Conservation (phyloP, 352 stramenopile genomes). For the Phytophthora pini region DNA sequence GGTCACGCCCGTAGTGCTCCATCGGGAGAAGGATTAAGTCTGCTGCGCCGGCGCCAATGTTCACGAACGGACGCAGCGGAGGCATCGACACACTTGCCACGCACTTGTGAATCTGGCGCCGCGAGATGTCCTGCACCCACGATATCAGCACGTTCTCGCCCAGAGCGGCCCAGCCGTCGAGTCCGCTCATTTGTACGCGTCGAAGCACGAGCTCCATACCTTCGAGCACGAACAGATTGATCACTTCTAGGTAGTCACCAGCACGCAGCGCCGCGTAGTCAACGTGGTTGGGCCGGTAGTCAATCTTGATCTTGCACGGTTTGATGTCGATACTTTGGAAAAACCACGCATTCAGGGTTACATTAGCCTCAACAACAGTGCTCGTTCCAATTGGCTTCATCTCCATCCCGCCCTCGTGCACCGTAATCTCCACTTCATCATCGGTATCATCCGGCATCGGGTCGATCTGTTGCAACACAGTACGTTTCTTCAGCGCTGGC, state of each 20-base stretch:
- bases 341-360: constrained; percentile 73
- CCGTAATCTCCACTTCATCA: constrained; percentile 36
- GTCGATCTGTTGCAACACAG: constrained; percentile 15
- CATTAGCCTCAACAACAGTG: constrained; percentile 40
- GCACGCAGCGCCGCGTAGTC: constrained; percentile 84
- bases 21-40: constrained; percentile 89
- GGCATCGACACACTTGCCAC: constrained; percentile 89
- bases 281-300: constrained; percentile 89
- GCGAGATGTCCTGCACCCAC: constrained; percentile 90
- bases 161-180: constrained; percentile 79
- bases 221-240: constrained; percentile 90
- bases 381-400: constrained; percentile 44
- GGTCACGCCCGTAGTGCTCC: constrained; percentile 86
- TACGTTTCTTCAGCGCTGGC: constrained; percentile 14
- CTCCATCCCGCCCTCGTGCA: constrained; percentile 56
- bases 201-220: constrained; percentile 89
- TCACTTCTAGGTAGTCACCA: constrained; percentile 89
- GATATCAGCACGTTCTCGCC: constrained; percentile 82
- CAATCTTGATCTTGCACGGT: constrained; percentile 92
- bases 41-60: constrained; percentile 85
- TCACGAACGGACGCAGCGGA: constrained; percentile 83
- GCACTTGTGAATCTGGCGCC: constrained; percentile 90
- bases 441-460: constrained; percentile 40
- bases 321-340: constrained; percentile 90
- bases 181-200: constrained; percentile 82